A percentile compares a stretch with the other conserved stretches of the same genome.
phyloP scores from a whole-genome alignment of 2,329 filamentous ascomycete genomes.

The Nannizziopsis arthrosporioides region DNA sequence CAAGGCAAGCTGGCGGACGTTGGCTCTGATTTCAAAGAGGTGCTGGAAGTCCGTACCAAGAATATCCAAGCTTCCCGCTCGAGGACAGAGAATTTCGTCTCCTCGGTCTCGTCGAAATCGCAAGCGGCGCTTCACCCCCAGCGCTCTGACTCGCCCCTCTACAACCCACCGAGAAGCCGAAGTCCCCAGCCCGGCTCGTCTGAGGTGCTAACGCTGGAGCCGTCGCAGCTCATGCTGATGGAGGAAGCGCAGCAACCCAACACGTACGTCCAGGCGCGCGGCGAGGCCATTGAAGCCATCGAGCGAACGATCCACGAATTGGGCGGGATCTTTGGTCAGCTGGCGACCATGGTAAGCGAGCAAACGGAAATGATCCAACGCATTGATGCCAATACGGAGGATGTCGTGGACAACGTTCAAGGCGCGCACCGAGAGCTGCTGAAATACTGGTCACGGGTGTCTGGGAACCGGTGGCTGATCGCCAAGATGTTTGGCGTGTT shows the following conservation, averaged over 20 bases:
- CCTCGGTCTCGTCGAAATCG: slow-evolving; percentile 67
- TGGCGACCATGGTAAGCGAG: slow-evolving; percentile 93
- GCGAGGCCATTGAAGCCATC: slow-evolving; percentile 92
- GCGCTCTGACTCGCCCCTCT: slow-evolving; percentile 73
- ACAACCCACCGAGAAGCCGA: slow-evolving; percentile 61
- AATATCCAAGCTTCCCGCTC: slow-evolving; percentile 92
- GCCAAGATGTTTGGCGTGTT: slow-evolving; percentile 71
- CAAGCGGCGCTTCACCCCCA: slow-evolving; percentile 51
- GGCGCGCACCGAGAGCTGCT: slow-evolving; percentile 88
- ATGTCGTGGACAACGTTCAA: slow-evolving; percentile 96
- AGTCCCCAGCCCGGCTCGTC: slow-evolving; percentile 48
- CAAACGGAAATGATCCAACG: slow-evolving; percentile 96
- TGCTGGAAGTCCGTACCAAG: slow-evolving; percentile 88
- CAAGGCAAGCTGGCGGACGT: slow-evolving; percentile 89
- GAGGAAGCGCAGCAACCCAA: slow-evolving; percentile 81
- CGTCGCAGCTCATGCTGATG: slow-evolving; percentile 73
- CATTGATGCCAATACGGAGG: slow-evolving; percentile 94
- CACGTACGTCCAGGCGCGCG: slow-evolving; percentile 81
- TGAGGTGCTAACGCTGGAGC: slow-evolving; percentile 75
- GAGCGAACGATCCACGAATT: slow-evolving; percentile 90
- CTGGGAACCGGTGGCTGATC: slow-evolving; percentile 89
- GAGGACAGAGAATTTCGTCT: slow-evolving; percentile 93
- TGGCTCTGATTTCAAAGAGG: slow-evolving; percentile 91
- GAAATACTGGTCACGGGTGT: slow-evolving; percentile 93
- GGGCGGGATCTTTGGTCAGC: slow-evolving; percentile 82